Conservation (phyloP, 768 basidiomycete genomes). For the Termitomyces sp. region DNA sequence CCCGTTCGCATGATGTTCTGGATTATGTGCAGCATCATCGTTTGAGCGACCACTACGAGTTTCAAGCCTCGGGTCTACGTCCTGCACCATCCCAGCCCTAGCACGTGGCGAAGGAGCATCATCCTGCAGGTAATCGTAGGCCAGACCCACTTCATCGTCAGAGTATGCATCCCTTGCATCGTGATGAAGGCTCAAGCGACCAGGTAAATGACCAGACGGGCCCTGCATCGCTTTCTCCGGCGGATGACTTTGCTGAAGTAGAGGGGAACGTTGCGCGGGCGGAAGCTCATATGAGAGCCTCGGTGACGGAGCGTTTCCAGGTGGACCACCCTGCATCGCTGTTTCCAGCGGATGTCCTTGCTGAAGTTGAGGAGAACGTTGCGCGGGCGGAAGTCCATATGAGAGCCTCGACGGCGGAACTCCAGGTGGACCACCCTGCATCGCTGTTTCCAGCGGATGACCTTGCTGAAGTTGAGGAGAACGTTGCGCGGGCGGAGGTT, state of each 20-base stretch:
- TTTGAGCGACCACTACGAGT: slow-evolving; percentile 14
- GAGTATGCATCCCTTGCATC: slow-evolving; percentile 16
- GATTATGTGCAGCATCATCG: neutral
- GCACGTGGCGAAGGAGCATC: slow-evolving; percentile 28
- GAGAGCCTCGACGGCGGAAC: neutral
- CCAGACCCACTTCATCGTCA: slow-evolving; percentile 29
- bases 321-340: neutral
- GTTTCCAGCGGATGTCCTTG: slow-evolving; percentile 35
- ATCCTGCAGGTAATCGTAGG: slow-evolving; percentile 25
- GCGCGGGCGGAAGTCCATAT: slow-evolving; percentile 8
- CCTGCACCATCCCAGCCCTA: slow-evolving; percentile 36
- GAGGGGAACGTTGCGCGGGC: slow-evolving; percentile 21
- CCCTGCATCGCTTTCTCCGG: slow-evolving; percentile 20
- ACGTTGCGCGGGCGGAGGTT: slow-evolving; percentile 13
- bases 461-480: slow-evolving; percentile 28
- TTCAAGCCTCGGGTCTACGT: slow-evolving; percentile 33
- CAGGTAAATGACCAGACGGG: neutral
- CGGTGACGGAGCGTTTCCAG: neutral
- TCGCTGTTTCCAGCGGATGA: slow-evolving; percentile 31
- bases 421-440: neutral
- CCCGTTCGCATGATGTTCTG: slow-evolving; percentile 1
- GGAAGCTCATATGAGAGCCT: slow-evolving; percentile 4
- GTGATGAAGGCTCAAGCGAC: slow-evolving; percentile 17
- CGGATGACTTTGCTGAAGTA: slow-evolving; percentile 32
- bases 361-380: slow-evolving; percentile 26